phyloP scores from a whole-genome alignment of 106 monocot species.

The Dioscorea alata region DNA sequence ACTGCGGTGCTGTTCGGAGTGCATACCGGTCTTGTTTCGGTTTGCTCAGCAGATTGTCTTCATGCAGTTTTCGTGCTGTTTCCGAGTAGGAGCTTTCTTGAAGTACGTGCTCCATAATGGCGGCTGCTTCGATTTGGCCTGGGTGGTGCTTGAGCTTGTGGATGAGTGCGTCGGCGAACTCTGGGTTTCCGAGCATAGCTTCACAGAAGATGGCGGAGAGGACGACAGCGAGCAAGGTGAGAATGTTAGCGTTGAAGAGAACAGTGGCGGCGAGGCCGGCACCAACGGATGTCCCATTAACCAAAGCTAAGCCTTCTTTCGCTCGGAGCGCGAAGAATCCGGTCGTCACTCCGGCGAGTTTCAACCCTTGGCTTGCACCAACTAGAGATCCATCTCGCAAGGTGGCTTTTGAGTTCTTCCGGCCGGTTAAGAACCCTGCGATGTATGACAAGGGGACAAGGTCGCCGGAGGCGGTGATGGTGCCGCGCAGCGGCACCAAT shows the following conservation, averaged over 20 bases:
- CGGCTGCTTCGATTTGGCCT: conserved; percentile 41
- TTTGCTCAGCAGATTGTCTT: conserved; percentile 30
- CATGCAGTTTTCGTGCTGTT: background rate
- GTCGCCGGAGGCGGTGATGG: conserved; percentile 43
- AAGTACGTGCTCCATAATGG: conserved; percentile 35
- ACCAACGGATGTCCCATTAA: conserved; percentile 28
- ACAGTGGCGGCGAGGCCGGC: conserved; percentile 28
- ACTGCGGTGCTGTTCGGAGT: conserved; percentile 30
- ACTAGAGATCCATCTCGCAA: conserved; percentile 1
- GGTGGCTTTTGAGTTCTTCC: conserved; percentile 14
- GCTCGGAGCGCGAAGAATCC: conserved; percentile 27
- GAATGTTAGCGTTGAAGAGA: conserved; percentile 28
- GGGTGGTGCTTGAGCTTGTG: conserved; percentile 40
- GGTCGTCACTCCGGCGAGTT: background rate
- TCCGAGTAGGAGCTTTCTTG: conserved; percentile 29
- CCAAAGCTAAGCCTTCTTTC: conserved; percentile 32
- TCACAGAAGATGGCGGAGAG: conserved; percentile 34
- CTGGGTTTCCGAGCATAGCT: conserved; percentile 29
- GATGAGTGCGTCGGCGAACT: conserved; percentile 21
- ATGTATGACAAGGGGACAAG: conserved; percentile 38
- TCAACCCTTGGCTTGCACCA: background rate
- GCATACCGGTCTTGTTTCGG: conserved; percentile 45
- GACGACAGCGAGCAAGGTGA: conserved; percentile 7
- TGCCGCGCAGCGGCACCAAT: conserved; percentile 27
- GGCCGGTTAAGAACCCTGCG: conserved; percentile 26